phyloP scores from a whole-genome alignment of 805 yeast genomes.

The Cyberlindnera mississippiensis region DNA sequence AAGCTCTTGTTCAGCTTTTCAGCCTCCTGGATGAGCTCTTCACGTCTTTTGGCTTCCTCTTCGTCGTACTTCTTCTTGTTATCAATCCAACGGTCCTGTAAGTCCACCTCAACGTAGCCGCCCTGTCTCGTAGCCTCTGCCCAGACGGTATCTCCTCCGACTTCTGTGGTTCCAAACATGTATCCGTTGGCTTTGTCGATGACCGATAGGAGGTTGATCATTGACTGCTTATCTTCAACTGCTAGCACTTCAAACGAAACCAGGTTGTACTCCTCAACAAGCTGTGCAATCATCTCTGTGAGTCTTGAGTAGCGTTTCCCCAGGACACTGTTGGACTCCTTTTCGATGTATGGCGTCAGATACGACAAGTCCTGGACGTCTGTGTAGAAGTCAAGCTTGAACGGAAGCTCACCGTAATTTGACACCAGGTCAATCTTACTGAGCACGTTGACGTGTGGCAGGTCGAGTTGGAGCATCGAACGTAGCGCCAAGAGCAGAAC shows the following conservation, averaged over 20 bases:
- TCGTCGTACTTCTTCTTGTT: slow-evolving; percentile 74
- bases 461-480: slow-evolving; percentile 87
- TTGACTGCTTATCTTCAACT: slow-evolving; percentile 86
- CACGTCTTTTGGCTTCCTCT: slow-evolving; percentile 45
- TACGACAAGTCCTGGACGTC: slow-evolving; percentile 83
- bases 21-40: slow-evolving; percentile 38
- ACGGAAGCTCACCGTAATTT: slow-evolving; percentile 77
- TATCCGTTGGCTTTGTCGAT: slow-evolving; percentile 94
- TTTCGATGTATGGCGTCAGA: slow-evolving; percentile 62
- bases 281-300: slow-evolving; percentile 73
- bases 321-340: slow-evolving; percentile 64
- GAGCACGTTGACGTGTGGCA: slow-evolving; percentile 91
- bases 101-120: slow-evolving; percentile 53
- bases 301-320: slow-evolving; percentile 61
- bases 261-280: slow-evolving; percentile 81
- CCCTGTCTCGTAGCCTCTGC: slow-evolving; percentile 90
- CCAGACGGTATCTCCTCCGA: slow-evolving; percentile 98
- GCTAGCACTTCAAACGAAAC: slow-evolving; percentile 87
- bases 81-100: slow-evolving; percentile 95
- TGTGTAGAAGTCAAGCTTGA: slow-evolving; percentile 79
- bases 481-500: slow-evolving; percentile 75
- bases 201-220: slow-evolving; percentile 74
- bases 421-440: slow-evolving; percentile 84
- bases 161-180: slow-evolving; percentile 85
- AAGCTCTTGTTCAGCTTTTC: slow-evolving; percentile 39